Evolutionary conservation across 1,139 yeast genomes (phyloP), one percentile per base, ranked within the genome.

Genomic region (Cylindricascospora bacillispora): DNA sequence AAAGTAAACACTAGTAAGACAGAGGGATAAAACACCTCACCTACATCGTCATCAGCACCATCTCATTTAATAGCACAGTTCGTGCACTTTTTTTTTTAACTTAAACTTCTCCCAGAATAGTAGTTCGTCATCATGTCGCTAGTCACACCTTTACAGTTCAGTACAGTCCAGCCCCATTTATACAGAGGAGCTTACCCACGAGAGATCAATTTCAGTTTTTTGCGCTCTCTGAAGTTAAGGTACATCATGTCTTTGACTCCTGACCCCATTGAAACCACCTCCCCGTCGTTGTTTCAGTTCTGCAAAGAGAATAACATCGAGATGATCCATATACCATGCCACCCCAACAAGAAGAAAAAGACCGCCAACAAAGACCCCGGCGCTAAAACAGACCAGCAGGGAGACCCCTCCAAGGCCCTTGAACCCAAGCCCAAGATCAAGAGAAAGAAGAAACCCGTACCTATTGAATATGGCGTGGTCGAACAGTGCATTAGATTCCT

Each of bases 161-260:
- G 74, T 29, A 64, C 72, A 5, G 73, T 85, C 1, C 81, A 79
- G 44, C 72, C 80, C 1, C 63, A 68, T 32, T 59, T 86, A 4
- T 80, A 74, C 47, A 61, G 97, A 29, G 97, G 97, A 1, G 78
- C 93, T 1, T 81, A 80, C 45, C 97, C 97, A 1, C 66, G 92
- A 32, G 71, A 72, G 30, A 67, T 76, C 35, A 85, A 83, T 49
- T 64, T 69, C 35, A 65, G 74, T n/a, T 89, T 78, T 47, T 59
- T 89, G n/a, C 60, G 66, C 40, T 65, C 83, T 19, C 62, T 85
- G 22, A 60, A 67, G 25, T 62, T 89, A 32, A 73, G 66, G 46
- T 79, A 89, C 6, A 75, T 89, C 30, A 62, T 89, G 7, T 77
- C 93, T 3, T 54, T 89, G 34, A 79, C 93, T 0, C 93, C 95